Evolutionary conservation across 2,329 filamentous ascomycete genomes (phyloP), one percentile per base, ranked within the genome.

Genomic region (Parastagonospora nodorum): DNA sequence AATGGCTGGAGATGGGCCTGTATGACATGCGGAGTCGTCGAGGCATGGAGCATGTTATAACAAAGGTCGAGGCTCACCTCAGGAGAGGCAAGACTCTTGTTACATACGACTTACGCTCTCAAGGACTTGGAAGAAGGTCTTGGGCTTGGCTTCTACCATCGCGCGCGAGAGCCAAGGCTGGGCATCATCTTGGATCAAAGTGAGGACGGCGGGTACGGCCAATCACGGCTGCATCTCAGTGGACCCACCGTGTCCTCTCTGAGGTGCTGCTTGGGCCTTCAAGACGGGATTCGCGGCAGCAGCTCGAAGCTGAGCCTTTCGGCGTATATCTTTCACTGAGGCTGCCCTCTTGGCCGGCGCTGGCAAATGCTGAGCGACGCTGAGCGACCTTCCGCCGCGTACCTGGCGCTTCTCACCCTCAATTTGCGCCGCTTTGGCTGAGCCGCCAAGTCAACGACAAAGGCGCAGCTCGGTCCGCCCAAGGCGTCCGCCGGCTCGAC

Each of bases 11-110:
- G 40, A 46, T 55, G 53, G 51, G 57, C 54, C 56, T 39, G 42
- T 42, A 42, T 35, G 50, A 57, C 51, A 52, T 52, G 51, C 42
- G 49, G 51, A 51, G 53, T 49, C 42, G 58, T 57, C 53, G 67
- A 61, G 63, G 51, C 46, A 51, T 37, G 53, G 62, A 53, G 66
- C 70, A 73, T 72, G 64, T 67, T 72, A 72, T 72, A 72, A 51
- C 48, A 53, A 46, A 57, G 44, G 55, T 48, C 53, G 58, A 54
- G 60, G 51, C 61, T 61, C 61, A 45, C 64, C 68, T 66, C 64
- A 63, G 66, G 66, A 69, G 66, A 68, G 64, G 58, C 60, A 65
- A 66, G 61, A 62, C 60, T 59, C 53, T 64, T 60, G 68, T 67
- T 69, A 64, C 63, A 67, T 69, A 58, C 42, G 60, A 59, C 50